Evolutionary conservation across 148 eudicot genomes (phyloP).

Genomic region (Linanthus parryae): DNA sequence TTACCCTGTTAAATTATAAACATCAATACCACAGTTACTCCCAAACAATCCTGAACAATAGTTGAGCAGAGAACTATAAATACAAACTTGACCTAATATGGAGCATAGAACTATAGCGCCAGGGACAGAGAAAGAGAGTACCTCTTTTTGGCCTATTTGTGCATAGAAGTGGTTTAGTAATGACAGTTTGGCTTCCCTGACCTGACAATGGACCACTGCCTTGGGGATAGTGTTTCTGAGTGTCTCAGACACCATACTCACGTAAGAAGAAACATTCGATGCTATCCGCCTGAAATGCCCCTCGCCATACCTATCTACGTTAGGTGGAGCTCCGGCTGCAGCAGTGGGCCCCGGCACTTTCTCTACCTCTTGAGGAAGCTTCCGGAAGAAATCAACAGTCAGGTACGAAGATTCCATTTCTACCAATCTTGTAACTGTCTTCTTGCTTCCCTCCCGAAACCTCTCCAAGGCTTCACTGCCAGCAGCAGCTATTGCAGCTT

Average conservation of each 20-base stretch:
- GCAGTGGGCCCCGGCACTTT: conserved; percentile 29
- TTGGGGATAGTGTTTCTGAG: conserved; percentile 71
- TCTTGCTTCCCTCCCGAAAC: conserved; percentile 66
- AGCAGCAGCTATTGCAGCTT: conserved; percentile 56
- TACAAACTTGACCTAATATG: background rate
- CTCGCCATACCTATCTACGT: conserved; percentile 57
- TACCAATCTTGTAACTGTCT: conserved; percentile 54
- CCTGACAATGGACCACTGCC: conserved; percentile 90
- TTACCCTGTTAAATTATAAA: no score
- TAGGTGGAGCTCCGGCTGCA: background rate
- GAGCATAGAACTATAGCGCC: background rate
- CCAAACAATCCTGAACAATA: no score
- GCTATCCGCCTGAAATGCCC: conserved; percentile 64
- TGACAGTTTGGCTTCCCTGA: conserved; percentile 67
- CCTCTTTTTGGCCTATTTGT: conserved; percentile 82
- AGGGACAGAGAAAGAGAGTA: conserved; percentile 16
- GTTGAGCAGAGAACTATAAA: no score
- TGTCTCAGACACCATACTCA: conserved; percentile 65
- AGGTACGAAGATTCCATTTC: conserved; percentile 71
- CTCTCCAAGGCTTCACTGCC: conserved; percentile 50
- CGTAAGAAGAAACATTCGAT: conserved; percentile 71
- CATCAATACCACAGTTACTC: no score
- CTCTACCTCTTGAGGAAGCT: conserved; percentile 61
- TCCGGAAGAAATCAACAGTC: conserved; percentile 67
- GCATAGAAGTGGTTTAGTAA: conserved; percentile 69